Base-by-base conservation (phyloP, 768 basidiomycete species). In the Boletus subcaerulescens region DNA sequence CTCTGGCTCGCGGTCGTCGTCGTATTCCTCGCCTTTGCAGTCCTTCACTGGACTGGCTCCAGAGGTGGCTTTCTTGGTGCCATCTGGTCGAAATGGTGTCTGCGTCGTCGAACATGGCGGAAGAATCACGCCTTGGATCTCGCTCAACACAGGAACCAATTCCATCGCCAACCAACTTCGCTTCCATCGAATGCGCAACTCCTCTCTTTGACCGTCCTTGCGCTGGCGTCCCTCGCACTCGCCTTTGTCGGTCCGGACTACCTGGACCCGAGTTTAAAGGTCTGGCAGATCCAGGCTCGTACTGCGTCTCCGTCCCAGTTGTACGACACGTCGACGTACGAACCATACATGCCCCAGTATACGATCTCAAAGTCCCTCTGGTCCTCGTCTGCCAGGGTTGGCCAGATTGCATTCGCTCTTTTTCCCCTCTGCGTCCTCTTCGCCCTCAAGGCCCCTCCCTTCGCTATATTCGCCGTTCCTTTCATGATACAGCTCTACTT, bases 281-380 rank as follows among this genome's bases (percentile, higher is more conserved):
- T 81, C 2, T 82, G 81, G 75, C 72, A 76, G 53, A 65, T 78
- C 54, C 50, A 45, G 4, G 51, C 67, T 32, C 57, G 60, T 43
- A 32, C 63, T 49, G 42, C 55, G 22, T 41, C 52, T 36, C 69
- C 77, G 47, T 35, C 49, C 24, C 45, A 52, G 46, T 60, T 64
- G 42, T 61, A 60, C 24, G 74, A 72, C 39, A 59, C 67, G 4
- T 70, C 71, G 12, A 64, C 65, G 5, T 78, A 73, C 60, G 64
- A 61, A 45, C 74, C 64, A 47, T 76, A 61, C 52, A 71, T 75
- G 36, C 80, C 85, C 4, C 76, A 79, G 58, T 80, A 81, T 65
- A 85, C 83, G 17, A 86, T 91, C 53, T 59, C 64, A 44, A 89
- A 88, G 66, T 77, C 83, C 1, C 81, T 82, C 71, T 92, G 90